These are phyloP conservation scores for Avena insularis DNA, from an alignment of 176 grass and related monocot species.

Conservation along the genomic window DNA sequence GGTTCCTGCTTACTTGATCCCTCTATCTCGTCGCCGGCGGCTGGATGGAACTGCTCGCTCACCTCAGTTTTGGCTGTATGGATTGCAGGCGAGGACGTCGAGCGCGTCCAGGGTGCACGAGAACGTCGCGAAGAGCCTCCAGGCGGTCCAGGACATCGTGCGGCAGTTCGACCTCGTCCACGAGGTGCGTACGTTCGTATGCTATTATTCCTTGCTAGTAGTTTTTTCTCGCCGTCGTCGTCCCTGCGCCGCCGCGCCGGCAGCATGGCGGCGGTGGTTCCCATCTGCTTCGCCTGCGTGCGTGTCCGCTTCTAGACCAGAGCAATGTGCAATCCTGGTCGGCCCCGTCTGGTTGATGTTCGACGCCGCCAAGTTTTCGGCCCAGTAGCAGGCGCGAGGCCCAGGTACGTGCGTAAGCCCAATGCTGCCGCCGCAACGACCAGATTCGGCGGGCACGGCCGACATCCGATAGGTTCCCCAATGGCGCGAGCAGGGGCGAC, in stretches of 20 bases:
- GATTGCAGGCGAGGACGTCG: constrained; percentile 16
- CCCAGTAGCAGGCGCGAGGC: not conserved
- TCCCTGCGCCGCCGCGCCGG: not conserved
- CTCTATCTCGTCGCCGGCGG: too few relatives aligned
- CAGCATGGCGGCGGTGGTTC: not conserved
- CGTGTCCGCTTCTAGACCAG: constrained; percentile 22
- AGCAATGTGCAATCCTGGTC: not conserved
- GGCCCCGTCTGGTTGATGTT: not conserved
- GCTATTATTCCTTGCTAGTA: too few relatives aligned
- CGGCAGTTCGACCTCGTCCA: not conserved
- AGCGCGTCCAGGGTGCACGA: not conserved
- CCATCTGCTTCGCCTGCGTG: not conserved
- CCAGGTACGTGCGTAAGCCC: not conserved
- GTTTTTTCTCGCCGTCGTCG: not conserved
- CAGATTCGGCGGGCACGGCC: not conserved
- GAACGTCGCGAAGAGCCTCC: constrained; percentile 34
- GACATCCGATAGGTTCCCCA: too few relatives aligned
- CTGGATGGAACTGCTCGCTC: not conserved
- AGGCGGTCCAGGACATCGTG: not conserved
- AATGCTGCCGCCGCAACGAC: not conserved
- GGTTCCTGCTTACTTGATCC: too few relatives aligned
- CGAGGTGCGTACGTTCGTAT: not conserved
- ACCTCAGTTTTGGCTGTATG: not conserved
- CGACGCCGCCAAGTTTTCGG: not conserved
- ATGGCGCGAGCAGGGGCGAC: too few relatives aligned